Evolutionary conservation across 495 filamentous ascomycete species (phyloP), one percentile per base, ranked within the genome.

Genomic region (Durotheca rogersii): DNA sequence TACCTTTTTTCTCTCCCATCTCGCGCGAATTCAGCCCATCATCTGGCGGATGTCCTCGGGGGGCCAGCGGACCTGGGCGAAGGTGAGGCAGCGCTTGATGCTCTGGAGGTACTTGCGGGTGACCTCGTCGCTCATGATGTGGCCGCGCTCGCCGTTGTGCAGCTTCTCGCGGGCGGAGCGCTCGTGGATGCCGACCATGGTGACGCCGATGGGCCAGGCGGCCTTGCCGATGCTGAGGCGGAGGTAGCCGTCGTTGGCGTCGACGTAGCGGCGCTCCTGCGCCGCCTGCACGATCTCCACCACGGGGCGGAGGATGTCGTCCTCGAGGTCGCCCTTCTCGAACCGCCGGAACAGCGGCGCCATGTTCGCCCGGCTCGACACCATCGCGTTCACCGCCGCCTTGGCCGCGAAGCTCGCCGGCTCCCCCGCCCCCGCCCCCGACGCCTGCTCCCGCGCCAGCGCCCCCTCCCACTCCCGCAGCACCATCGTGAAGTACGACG

Each of bases 171-270:
- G 81, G 4, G 93, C 92, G 35, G 84, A 89, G 52, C 93, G 83
- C 72, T 97, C 93, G 81, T 98, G 93, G 62, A 98, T 98, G 76
- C 93, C 93, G 54, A 98, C 93, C 93, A 97, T 96, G 60, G 93
- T 98, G 20, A 98, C 93, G 71, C 93, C 93, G 66, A 98, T 98
- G 19, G 93, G 93, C 93, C 93, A 98, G 16, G 93, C 93, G 68
- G 93, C 94, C 78, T 98, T 98, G 43, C 93, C 93, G 67, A 98
- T 98, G 69, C 89, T 95, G 47, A 97, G 70, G 25, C 88, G 76
- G 39, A 98, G 69, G 66, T 97, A 98, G 1, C 89, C 89, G 65
- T 98, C 91, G 62, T 96, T 97, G 15, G 93, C 93, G 70, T 95
- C 89, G 27, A 98, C 94, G 65, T 97, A 98, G 59, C 88, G 77